Percentiles rank a stretch among this genome's conserved stretches.
Evolutionary conservation across 164 flowering plant genomes (phyloP).

Genomic region (Saururus chinensis): DNA sequence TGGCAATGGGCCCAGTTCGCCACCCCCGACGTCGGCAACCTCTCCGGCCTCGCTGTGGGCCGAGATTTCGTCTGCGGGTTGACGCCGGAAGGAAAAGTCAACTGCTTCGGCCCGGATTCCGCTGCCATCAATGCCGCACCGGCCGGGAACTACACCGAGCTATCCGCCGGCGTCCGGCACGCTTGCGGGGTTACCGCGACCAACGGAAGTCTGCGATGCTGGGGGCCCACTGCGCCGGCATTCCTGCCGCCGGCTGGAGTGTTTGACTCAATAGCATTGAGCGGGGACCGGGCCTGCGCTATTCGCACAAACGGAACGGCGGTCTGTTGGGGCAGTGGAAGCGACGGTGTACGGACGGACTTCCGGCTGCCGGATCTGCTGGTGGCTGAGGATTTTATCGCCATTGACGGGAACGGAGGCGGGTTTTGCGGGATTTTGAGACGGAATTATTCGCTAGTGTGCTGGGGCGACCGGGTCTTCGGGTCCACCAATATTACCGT

Average conservation of each 20-base stretch:
- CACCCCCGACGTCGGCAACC: not conserved
- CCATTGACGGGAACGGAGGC: conserved; percentile 34
- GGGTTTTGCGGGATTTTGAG: conserved; percentile 53
- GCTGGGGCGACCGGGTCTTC: conserved; percentile 51
- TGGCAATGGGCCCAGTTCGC: conserved; percentile 42
- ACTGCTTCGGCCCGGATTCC: conserved; percentile 24
- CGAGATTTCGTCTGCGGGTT: conserved; percentile 57
- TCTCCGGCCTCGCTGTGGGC: conserved; percentile 49
- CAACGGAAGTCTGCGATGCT: conserved; percentile 38
- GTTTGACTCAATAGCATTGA: conserved; percentile 50
- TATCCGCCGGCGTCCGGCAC: conserved; percentile 48
- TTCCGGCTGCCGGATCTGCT: conserved; percentile 38
- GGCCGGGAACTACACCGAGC: conserved; percentile 20
- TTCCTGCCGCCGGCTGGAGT: conserved; percentile 19
- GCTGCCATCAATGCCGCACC: conserved; percentile 7
- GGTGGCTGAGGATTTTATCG: conserved; percentile 12
- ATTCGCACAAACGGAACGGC: conserved; percentile 28
- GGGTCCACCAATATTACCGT: conserved; percentile 4
- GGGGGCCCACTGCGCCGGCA: conserved; percentile 35
- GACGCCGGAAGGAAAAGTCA: conserved; percentile 15
- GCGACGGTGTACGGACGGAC: not conserved
- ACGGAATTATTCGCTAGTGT: conserved; percentile 32
- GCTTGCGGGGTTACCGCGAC: conserved; percentile 43
- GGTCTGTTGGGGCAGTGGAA: conserved; percentile 57
- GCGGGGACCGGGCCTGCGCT: conserved; percentile 53